A percentile compares a stretch with the other conserved stretches of the same genome.
Evolutionary conservation across 257 asterid genomes (phyloP).

Genomic region (Agastache rugosa): DNA sequence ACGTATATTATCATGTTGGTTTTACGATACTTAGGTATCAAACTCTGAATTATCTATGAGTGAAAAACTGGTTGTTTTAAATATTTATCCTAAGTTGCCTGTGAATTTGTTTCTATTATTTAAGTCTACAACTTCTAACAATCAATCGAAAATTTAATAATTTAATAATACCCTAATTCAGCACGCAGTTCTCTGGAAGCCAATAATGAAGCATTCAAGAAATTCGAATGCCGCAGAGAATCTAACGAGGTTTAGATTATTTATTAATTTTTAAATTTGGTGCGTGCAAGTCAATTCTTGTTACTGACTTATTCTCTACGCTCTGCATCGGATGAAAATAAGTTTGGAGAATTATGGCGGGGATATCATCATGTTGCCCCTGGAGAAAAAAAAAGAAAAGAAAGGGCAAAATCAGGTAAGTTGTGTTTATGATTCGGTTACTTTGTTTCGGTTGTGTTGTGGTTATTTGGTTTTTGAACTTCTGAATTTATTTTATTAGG

Average conservation of each 20-base stretch:
- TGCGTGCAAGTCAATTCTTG: background rate
- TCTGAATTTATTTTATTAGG: conserved; percentile 38
- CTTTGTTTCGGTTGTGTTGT: background rate
- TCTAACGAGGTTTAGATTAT: conserved; percentile 32
- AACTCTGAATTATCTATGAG: too few species aligned
- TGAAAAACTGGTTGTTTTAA: too few species aligned
- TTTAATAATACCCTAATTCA: too few species aligned
- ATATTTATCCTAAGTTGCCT: too few species aligned
- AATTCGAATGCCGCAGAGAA: conserved; percentile 15
- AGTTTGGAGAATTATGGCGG: conserved; percentile 51
- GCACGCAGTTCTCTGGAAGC: background rate
- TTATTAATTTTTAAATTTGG: background rate
- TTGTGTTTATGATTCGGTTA: background rate
- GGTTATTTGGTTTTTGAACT: conserved; percentile 4
- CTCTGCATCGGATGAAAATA: background rate
- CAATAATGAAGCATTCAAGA: conserved; percentile 34
- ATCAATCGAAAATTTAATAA: too few species aligned
- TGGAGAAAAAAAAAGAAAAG: conserved; percentile 54
- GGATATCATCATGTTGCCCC: conserved; percentile 54
- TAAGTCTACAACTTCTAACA: too few species aligned
- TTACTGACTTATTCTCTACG: conserved; percentile 13
- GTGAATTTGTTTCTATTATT: too few species aligned
- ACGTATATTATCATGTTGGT: too few species aligned
- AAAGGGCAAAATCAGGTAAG: conserved; percentile 56
- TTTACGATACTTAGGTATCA: too few species aligned